Conservation (phyloP, 805 yeast species). For the Metschnikowia continentalis region DNA sequence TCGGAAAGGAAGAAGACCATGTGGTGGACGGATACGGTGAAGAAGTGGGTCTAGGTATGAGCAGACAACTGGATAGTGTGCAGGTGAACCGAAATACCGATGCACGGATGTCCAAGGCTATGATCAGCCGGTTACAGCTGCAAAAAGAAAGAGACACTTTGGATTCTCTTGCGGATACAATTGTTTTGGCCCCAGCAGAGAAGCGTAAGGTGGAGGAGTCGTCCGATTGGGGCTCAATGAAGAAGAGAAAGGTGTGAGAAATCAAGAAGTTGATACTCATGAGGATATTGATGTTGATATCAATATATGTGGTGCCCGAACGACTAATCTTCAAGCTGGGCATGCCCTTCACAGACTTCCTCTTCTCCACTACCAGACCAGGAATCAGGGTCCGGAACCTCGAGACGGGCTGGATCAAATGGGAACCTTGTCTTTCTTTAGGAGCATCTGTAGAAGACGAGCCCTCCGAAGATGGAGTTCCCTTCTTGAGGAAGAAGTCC, state of each 20-base stretch:
- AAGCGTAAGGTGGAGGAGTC: background rate
- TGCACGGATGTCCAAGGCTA: constrained; percentile 58
- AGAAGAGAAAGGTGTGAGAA: background rate
- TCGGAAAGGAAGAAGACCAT: constrained; percentile 70
- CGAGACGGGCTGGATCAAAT: constrained; percentile 44
- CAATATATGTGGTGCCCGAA: constrained; percentile 15
- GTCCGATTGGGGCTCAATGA: background rate
- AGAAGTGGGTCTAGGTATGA: constrained; percentile 80
- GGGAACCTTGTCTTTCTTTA: constrained; percentile 26
- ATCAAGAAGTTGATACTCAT: background rate
- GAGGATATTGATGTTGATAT: background rate
- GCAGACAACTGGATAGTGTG: constrained; percentile 31
- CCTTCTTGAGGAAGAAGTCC: constrained; percentile 44
- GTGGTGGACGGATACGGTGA: constrained; percentile 66
- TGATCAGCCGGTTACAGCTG: constrained; percentile 46
- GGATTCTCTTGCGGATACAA: constrained; percentile 7
- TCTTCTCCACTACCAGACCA: constrained; percentile 35
- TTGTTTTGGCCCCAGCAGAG: constrained; percentile 8
- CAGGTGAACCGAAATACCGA: constrained; percentile 44
- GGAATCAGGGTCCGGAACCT: constrained; percentile 27
- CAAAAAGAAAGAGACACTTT: constrained; percentile 13
- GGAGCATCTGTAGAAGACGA: constrained; percentile 20
- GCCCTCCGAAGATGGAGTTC: constrained; percentile 20
- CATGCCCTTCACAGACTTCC: constrained; percentile 30
- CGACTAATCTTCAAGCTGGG: constrained; percentile 36